A percentile compares a stretch with the other conserved stretches of the same genome.
Conservation (phyloP, 2,329 filamentous ascomycete species). For the Stachybotrys chlorohalonatus region DNA sequence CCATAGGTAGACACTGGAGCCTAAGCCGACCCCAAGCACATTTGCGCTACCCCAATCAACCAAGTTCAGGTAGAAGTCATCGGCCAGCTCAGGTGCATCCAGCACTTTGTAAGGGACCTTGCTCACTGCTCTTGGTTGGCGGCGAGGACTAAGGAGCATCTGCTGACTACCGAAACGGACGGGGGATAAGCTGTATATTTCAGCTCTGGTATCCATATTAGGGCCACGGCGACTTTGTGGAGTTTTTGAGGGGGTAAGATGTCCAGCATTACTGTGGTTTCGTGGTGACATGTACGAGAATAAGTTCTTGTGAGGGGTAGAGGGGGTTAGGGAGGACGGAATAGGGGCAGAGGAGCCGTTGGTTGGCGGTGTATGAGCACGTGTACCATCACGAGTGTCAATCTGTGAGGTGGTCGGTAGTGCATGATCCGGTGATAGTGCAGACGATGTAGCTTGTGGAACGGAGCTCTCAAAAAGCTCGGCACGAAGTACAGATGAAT, state of each 20-base stretch:
- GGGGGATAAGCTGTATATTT: slow-evolving; percentile 91
- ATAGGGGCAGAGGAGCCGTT: slow-evolving; percentile 50
- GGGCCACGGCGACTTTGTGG: slow-evolving; percentile 80
- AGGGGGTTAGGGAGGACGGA: slow-evolving; percentile 75
- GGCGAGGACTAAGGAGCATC: slow-evolving; percentile 82
- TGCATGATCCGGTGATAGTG: slow-evolving; percentile 51
- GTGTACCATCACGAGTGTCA: slow-evolving; percentile 53
- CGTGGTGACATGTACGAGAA: slow-evolving; percentile 82
- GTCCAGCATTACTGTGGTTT: slow-evolving; percentile 62
- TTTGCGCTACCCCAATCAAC: slow-evolving; percentile 98
- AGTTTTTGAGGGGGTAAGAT: slow-evolving; percentile 81
- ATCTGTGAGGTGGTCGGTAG: slow-evolving; percentile 40
- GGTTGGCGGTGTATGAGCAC: slow-evolving; percentile 74
- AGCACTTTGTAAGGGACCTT: slow-evolving; percentile 98
- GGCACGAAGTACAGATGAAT: slow-evolving; percentile 75
- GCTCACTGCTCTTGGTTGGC: slow-evolving; percentile 81
- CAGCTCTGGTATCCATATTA: slow-evolving; percentile 81
- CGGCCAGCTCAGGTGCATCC: slow-evolving; percentile 89
- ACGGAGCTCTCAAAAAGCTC: slow-evolving; percentile 90
- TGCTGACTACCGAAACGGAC: slow-evolving; percentile 89
- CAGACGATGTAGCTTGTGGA: slow-evolving; percentile 61
- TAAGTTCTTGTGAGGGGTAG: slow-evolving; percentile 94
- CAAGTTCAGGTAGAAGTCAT: slow-evolving; percentile 95
- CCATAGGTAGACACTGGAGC: slow-evolving; percentile 96
- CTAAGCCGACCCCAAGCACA: slow-evolving; percentile 84